Conservation (phyloP, 179 eudicot species). For the Beta macrorhiza region DNA sequence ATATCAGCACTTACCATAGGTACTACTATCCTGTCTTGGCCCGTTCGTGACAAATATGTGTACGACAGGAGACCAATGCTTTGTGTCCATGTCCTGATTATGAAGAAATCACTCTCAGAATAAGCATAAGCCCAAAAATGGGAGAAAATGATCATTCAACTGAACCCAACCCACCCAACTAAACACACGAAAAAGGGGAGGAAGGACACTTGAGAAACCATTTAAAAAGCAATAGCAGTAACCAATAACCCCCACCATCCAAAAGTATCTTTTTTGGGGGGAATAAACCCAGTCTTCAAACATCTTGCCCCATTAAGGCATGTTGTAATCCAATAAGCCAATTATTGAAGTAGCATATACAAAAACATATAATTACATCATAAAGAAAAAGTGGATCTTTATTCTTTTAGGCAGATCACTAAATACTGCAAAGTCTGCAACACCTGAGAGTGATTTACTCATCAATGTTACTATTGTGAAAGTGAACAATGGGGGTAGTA, state of each 20-base stretch:
- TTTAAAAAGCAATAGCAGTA: not conserved
- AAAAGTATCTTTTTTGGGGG: not conserved
- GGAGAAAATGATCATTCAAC: not conserved
- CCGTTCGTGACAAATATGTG: slow-evolving; percentile 67
- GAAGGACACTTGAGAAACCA: not conserved
- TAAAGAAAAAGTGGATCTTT: not conserved
- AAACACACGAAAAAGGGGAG: not conserved
- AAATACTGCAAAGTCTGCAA: too few relatives aligned
- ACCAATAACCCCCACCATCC: not conserved
- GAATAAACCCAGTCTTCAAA: not conserved
- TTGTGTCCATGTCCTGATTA: slow-evolving; percentile 67
- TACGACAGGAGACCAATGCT: slow-evolving; percentile 90
- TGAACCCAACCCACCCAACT: not conserved
- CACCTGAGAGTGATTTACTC: too few relatives aligned
- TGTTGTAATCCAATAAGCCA: not conserved
- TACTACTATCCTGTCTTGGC: slow-evolving; percentile 81
- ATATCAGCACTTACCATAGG: slow-evolving; percentile 73
- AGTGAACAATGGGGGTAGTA: too few relatives aligned
- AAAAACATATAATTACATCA: not conserved
- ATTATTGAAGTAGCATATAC: not conserved
- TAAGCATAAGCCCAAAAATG: not conserved
- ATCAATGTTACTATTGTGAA: too few relatives aligned
- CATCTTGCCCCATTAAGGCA: not conserved
- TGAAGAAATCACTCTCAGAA: slow-evolving; percentile 5
- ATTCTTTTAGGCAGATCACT: not conserved